A percentile compares a stretch with the other conserved stretches of the same genome.
Conservation (phyloP, 495 filamentous ascomycete species). For the Penicillium waksmanii region DNA sequence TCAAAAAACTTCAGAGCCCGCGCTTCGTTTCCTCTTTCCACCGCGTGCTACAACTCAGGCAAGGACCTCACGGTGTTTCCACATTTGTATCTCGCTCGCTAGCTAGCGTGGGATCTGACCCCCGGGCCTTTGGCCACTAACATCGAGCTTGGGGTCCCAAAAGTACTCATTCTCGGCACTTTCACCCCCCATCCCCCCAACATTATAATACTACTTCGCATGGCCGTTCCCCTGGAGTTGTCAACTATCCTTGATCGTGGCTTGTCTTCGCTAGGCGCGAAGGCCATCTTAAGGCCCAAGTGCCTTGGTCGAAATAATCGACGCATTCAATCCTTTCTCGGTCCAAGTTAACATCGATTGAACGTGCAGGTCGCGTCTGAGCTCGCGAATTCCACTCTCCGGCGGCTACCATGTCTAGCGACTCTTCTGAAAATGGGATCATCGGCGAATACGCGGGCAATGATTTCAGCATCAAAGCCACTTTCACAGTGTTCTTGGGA, state of each 20-base stretch:
- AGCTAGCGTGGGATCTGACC: constrained; percentile 5
- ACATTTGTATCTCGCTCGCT: constrained; percentile 6
- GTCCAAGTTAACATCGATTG: too few relatives aligned
- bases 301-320: constrained; percentile 1
- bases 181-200: background rate
- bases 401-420: constrained; percentile 8
- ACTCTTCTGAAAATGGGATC: constrained; percentile 10
- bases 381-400: background rate
- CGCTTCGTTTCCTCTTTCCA: constrained; percentile 3
- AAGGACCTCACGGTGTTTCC: constrained; percentile 8
- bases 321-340: background rate
- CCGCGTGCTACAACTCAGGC: background rate
- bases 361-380: constrained; percentile 1
- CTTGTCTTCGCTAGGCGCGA: constrained; percentile 6
- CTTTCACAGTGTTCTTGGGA: constrained; percentile 38
- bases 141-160: constrained; percentile 2
- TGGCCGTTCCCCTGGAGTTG: background rate
- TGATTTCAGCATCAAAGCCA: constrained; percentile 20
- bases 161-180: background rate
- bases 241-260: constrained; percentile 3
- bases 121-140: background rate
- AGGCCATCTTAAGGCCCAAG: constrained; percentile 1
- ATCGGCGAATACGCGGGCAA: constrained; percentile 19
- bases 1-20: background rate
- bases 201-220: constrained; percentile 4